A percentile compares a stretch with the other conserved stretches of the same genome.
Conservation (phyloP, 2,329 filamentous ascomycete genomes). For the Fusarium falciforme region DNA sequence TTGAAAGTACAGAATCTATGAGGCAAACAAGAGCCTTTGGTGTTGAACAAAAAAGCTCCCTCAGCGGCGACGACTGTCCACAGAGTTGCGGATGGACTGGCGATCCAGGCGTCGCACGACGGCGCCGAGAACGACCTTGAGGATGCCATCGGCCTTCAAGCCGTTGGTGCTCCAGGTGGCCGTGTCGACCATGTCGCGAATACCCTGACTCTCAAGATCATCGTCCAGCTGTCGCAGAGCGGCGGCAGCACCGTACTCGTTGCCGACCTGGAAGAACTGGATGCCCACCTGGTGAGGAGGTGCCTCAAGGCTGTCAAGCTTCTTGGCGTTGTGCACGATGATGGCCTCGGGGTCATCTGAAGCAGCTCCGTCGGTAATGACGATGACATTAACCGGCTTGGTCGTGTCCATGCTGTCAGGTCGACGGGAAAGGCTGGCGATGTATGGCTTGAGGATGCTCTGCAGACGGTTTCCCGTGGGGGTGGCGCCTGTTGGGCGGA, state of each 20-base stretch:
- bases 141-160: conserved; percentile 76
- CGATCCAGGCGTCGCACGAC: conserved; percentile 66
- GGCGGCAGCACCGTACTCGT: conserved; percentile 71
- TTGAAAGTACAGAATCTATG: not conserved
- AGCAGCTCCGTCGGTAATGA: conserved; percentile 89
- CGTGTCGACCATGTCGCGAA: conserved; percentile 93
- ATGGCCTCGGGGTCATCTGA: conserved; percentile 81
- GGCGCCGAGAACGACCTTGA: conserved; percentile 85
- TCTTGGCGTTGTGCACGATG: conserved; percentile 74
- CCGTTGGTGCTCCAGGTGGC: conserved; percentile 74
- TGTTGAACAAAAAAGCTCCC: not conserved
- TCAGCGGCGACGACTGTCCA: conserved; percentile 16
- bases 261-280: conserved; percentile 95
- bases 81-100: conserved; percentile 28
- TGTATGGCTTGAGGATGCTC: conserved; percentile 78
- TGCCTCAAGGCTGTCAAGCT: conserved; percentile 76
- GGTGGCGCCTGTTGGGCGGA: conserved; percentile 74
- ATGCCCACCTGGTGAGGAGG: conserved; percentile 87
- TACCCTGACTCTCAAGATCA: conserved; percentile 62
- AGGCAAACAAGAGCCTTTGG: not conserved
- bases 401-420: conserved; percentile 57
- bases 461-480: conserved; percentile 79
- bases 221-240: conserved; percentile 83
- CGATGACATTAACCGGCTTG: conserved; percentile 90
- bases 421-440: conserved; percentile 56